Evolutionary conservation across 495 filamentous ascomycete species (phyloP), one percentile per base, ranked within the genome.

Genomic region (Penicillium desertorum): DNA sequence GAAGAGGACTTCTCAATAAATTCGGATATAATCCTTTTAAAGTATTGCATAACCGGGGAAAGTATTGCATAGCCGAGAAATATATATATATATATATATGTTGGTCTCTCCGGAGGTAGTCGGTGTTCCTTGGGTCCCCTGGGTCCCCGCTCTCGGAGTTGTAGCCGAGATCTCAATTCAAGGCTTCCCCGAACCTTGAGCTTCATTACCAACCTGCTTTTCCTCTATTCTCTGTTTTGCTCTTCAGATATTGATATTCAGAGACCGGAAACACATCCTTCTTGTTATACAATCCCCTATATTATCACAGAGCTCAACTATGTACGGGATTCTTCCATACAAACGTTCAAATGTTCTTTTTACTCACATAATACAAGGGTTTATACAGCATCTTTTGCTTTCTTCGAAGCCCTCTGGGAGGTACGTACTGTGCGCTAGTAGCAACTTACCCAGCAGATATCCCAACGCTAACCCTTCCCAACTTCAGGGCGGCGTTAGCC

Each of bases 381-480:
- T 34, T 90, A 90, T 62, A 91, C 88, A 20, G 83, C 87, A 46
- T 87, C 87, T 52, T 88, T 88, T 69, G 93, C 92, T 67, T 96
- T 98, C 71, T 96, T 98, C 65, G 93, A 98, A 80, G 91, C 90
- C 20, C 73, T 98, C 41, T 96, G 90, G 90, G 91, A 86, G 72
- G 80, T 79, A 65, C 56, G 44, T 37, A 29, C 3, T 25, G n/a
- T 37, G 5, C 8, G 2, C 7, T 17, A 17, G 7, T 39, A 39
- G 6, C 16, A 39, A n/a, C n/a, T n/a, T n/a, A n/a, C n/a, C n/a
- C n/a, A n/a, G n/a, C n/a, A n/a, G n/a, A n/a, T n/a, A n/a, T n/a
- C n/a, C n/a, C n/a, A n/a, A n/a, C n/a, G n/a, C n/a, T n/a, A n/a
- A n/a, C 16, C 27, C 42, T 23, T 23, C 12, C 0, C 20, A 17